Base-by-base conservation (phyloP, 257 asterid genomes). In the Nicotiana otophora region DNA sequence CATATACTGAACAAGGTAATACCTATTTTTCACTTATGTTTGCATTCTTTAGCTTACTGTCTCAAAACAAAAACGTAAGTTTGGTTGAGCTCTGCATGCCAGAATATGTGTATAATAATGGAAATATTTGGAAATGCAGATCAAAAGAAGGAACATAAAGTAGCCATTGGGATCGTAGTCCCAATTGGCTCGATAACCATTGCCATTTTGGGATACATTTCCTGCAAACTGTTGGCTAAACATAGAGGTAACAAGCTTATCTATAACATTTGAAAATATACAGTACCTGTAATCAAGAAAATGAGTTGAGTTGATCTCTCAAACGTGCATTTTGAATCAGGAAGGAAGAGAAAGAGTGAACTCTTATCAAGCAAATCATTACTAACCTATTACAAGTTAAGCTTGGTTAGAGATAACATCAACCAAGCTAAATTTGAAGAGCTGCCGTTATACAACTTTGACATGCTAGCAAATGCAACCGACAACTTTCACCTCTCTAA, bases 1-100 rank as follows among this genome's bases (percentile, higher is more conserved):
- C 88, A 0, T 28, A 83, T 74, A 84, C 94, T 8, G 92, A 89
- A 67, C 84, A 87, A 9, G 93, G 95, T 90, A 92, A 0, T 14
- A 58, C 11, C 11, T 77, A 8, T 14, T 6, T 17, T 48, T 20
- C n/a, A 30, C 15, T 33, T 14, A 65, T 2, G n/a, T 23, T 10
- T 70, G 53, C 57, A 57, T 7, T 54, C 26, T 28, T 72, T 17
- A 30, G 64, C 7, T 74, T 54, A 31, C 39, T 46, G 30, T 55
- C 34, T 39, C 20, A 64, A 14, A 72, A 72, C 62, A 72, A 72
- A 23, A 23, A 62, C 6, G 20, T 6, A 46, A n/a, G 3, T 14
- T 48, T 74, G 14, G 34, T 26, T 23, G 14, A 17, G 26, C 20
- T 74, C 61, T 48, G 61, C 62, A 26, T 51, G 26, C 57, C 26